Base-by-base conservation (phyloP, 345 rosid species). In the Melastoma malabathricum region DNA sequence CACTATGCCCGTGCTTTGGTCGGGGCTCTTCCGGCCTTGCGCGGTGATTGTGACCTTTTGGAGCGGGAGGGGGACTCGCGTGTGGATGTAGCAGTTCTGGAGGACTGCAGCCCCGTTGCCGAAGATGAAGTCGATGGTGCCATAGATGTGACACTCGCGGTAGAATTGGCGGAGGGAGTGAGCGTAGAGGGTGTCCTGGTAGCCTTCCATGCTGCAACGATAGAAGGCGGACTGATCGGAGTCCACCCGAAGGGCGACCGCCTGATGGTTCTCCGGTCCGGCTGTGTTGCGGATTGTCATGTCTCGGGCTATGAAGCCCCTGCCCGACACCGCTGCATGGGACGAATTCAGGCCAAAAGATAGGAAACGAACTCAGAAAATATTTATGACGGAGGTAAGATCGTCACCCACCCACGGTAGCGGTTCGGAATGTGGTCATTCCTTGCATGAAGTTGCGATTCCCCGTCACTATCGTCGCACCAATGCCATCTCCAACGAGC, bases 391-490 rank as follows among this genome's bases (percentile, higher is more conserved):
- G 38, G 10, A 15, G 0, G n/a, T 8, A 10, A 9, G 6, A 10
- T 5, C 45, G 15, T 43, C 14, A 59, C 74, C 62, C 51, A 89
- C 98, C 98, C 15, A 84, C 82, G 2, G 96, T 90, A 31, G 98
- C 94, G 25, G 98, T 86, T 67, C 98, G 70, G 54, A 90, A 90
- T 18, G 96, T 90, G 12, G 98, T 90, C 84, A 88, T 86, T 20
- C 98, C 96, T 65, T 90, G 96, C 74, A 61, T 54, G 64, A 86
- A 82, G 66, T 86, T 82, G 57, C 92, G 73, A 51, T 71, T 72
- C 27, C 85, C 82, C 23, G 94, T 75, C 31, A 90, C 70, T 3
- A 81, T 29, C 0, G 96, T 83, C 50, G 66, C 72, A 57, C 92
- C 83, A 41, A 74, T 75, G 46, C 92, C 98, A 51, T 83, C 96